Percentiles rank a stretch among this genome's conserved stretches.
Conservation (phyloP, 345 rosid genomes). For the Gossypium stocksii region DNA sequence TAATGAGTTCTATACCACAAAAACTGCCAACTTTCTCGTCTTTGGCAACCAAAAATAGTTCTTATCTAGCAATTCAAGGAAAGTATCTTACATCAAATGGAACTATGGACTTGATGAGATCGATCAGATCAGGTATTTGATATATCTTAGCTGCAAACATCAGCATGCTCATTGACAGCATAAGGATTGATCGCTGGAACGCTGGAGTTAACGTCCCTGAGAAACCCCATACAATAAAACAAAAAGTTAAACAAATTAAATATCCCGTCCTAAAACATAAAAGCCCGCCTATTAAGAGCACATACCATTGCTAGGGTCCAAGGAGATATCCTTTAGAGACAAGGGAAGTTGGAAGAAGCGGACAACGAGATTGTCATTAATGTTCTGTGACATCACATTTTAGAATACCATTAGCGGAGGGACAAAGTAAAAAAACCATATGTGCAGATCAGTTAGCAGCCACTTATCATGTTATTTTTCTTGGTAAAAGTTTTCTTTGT, state of each 20-base stretch:
- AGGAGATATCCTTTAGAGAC: slow-evolving; percentile 54
- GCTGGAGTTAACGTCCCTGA: slow-evolving; percentile 43
- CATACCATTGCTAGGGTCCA: slow-evolving; percentile 62
- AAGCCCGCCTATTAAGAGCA: background rate
- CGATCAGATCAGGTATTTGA: slow-evolving; percentile 51
- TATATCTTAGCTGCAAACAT: slow-evolving; percentile 76
- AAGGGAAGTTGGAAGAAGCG: slow-evolving; percentile 82
- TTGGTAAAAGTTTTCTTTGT: too few species aligned
- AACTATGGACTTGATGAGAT: slow-evolving; percentile 51
- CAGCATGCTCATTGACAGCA: slow-evolving; percentile 59
- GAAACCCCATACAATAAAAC: background rate
- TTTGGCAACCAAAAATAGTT: background rate
- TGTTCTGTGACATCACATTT: slow-evolving; percentile 47
- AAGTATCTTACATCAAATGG: slow-evolving; percentile 56
- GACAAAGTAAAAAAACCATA: background rate
- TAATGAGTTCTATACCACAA: background rate
- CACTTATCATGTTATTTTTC: background rate
- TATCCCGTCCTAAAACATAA: slow-evolving; percentile 6
- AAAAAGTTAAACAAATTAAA: background rate
- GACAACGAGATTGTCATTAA: slow-evolving; percentile 49
- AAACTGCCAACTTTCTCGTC: background rate
- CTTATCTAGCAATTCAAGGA: background rate
- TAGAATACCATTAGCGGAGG: background rate
- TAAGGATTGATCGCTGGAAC: slow-evolving; percentile 57
- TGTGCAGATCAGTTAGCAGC: background rate